These are phyloP conservation scores for Allium fistulosum DNA, from an alignment of 106 monocot species.

Conservation along the genomic window DNA sequence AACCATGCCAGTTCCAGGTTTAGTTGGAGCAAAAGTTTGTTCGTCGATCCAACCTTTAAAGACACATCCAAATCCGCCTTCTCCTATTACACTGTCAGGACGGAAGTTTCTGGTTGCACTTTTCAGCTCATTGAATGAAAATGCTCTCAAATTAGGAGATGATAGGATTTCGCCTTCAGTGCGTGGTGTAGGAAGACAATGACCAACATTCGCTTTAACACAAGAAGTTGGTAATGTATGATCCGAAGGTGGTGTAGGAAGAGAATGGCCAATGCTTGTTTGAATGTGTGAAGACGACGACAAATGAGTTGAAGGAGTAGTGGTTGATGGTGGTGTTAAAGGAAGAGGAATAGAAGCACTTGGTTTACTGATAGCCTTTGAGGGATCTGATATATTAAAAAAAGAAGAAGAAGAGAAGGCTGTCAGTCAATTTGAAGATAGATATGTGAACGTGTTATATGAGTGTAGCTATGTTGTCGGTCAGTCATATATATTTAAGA, in stretches of 20 bases:
- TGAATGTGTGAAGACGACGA: slow-evolving; percentile 1
- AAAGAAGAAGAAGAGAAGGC: background rate
- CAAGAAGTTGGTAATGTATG: too few relatives aligned
- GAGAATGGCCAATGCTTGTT: background rate
- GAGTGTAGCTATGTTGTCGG: background rate
- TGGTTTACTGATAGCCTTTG: slow-evolving; percentile 16
- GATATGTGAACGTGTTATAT: background rate
- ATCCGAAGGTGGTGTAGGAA: background rate
- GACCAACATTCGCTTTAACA: background rate
- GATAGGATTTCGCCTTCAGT: slow-evolving; percentile 20
- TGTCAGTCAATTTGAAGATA: background rate
- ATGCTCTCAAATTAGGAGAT: slow-evolving; percentile 22
- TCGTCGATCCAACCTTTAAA: slow-evolving; percentile 32
- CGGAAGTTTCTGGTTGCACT: slow-evolving; percentile 30
- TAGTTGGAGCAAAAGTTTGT: slow-evolving; percentile 20
- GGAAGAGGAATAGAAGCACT: slow-evolving; percentile 5
- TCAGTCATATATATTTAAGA: background rate
- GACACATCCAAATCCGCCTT: slow-evolving; percentile 35
- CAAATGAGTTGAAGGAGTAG: slow-evolving; percentile 2
- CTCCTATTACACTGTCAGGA: slow-evolving; percentile 26
- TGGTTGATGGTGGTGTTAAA: slow-evolving; percentile 2
- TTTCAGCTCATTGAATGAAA: slow-evolving; percentile 30
- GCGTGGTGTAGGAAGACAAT: slow-evolving; percentile 7
- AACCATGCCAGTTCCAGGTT: slow-evolving; percentile 24
- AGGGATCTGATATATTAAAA: slow-evolving; percentile 11